These are phyloP conservation scores for Theobroma cacao DNA, from an alignment of 345 rosid genomes.

Conservation along the genomic window DNA sequence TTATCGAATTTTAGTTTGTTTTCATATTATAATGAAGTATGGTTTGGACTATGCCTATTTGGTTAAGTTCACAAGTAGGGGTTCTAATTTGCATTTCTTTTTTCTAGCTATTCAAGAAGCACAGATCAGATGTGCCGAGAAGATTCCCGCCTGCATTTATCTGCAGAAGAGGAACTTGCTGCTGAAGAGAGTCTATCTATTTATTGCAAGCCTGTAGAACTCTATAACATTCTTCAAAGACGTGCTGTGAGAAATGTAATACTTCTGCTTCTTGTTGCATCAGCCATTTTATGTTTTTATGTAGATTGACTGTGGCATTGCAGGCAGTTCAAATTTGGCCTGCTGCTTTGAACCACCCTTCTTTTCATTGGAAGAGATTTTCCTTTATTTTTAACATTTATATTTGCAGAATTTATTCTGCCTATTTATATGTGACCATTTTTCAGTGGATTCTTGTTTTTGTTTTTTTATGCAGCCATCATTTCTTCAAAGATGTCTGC, in stretches of 20 bases:
- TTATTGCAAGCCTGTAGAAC: conserved; percentile 98
- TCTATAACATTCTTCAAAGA: conserved; percentile 91
- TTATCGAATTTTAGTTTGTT: not conserved
- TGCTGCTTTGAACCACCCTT: not conserved
- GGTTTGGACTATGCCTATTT: not conserved
- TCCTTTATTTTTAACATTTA: not conserved
- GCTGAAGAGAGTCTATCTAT: conserved; percentile 82
- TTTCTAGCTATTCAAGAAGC: conserved; percentile 67
- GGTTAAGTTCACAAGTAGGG: not conserved
- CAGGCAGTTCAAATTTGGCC: not conserved
- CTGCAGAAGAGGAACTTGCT: conserved; percentile 83
- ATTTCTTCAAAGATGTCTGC: conserved; percentile 85
- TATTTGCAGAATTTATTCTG: not conserved
- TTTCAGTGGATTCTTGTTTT: not conserved
- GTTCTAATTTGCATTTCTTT: not conserved
- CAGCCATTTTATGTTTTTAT: not conserved
- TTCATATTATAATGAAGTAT: not conserved
- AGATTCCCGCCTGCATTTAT: conserved; percentile 68
- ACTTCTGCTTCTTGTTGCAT: not conserved
- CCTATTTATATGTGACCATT: not conserved
- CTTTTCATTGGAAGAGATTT: conserved; percentile 8
- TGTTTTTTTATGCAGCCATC: conserved; percentile 47
- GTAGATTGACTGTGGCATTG: not conserved
- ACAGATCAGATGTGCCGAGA: conserved; percentile 93
- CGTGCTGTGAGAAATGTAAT: conserved; percentile 75